phyloP scores from a whole-genome alignment of 2,329 filamentous ascomycete species.

The Cladophialophora immunda region DNA sequence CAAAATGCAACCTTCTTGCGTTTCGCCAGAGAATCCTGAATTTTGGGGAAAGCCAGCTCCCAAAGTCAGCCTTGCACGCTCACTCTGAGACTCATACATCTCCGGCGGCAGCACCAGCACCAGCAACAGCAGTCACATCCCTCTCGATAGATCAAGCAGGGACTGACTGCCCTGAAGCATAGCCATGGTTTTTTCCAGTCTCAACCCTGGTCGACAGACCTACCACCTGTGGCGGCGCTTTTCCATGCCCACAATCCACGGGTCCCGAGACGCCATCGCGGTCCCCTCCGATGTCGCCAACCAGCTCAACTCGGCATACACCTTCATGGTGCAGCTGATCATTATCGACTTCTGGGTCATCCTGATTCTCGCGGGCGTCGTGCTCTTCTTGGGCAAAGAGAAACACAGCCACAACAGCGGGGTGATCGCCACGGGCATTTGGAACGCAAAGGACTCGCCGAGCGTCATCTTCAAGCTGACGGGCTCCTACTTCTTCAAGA shows the following conservation, averaged over 20 bases:
- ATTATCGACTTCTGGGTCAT: constrained; percentile 18
- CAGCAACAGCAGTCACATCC: constrained; percentile 2
- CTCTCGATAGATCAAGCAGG: background rate
- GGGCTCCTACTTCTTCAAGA: constrained; percentile 12
- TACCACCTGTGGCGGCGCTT: constrained; percentile 20
- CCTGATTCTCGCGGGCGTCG: constrained; percentile 14
- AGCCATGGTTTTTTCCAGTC: constrained; percentile 15
- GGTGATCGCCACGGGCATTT: constrained; percentile 20
- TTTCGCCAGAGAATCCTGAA: background rate
- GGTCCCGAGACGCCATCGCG: constrained; percentile 12
- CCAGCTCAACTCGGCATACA: constrained; percentile 21
- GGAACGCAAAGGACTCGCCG: constrained; percentile 16
- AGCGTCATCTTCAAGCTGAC: constrained; percentile 14
- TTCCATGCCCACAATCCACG: constrained; percentile 12
- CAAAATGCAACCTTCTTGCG: background rate
- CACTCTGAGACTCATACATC: background rate
- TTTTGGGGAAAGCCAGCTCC: background rate
- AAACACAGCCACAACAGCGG: constrained; percentile 23
- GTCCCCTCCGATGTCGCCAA: constrained; percentile 16
- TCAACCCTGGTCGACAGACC: constrained; percentile 11
- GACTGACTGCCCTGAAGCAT: background rate
- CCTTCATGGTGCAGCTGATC: constrained; percentile 22
- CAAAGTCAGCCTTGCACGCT: constrained; percentile 6
- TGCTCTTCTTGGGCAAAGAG: constrained; percentile 18
- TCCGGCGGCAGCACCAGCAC: too few species aligned